Evolutionary conservation across 2,329 filamentous ascomycete species (phyloP).

Genomic region (Fusarium chuoi): DNA sequence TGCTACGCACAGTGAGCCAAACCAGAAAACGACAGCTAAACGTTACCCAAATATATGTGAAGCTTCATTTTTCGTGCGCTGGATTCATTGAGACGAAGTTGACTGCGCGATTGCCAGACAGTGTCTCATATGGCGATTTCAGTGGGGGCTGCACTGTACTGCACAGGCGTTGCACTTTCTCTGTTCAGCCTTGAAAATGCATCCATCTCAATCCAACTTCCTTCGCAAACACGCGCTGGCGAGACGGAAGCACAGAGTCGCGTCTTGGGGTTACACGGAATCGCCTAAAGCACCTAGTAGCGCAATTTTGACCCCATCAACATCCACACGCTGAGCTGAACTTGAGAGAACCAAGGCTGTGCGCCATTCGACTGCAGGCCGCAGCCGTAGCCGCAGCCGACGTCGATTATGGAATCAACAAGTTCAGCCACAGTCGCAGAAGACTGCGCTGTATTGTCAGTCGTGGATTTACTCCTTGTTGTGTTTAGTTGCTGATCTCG

Average conservation of each 20-base stretch:
- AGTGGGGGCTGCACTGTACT: not conserved
- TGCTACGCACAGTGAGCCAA: not conserved
- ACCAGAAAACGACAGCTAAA: rapidly evolving
- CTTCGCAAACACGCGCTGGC: not conserved
- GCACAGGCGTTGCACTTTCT: not conserved
- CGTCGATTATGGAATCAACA: not conserved
- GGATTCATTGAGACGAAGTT: not conserved
- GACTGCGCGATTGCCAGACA: no score
- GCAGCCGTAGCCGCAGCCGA: not conserved
- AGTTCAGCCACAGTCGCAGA: not conserved
- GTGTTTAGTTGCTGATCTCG: not conserved
- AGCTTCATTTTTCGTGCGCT: not conserved
- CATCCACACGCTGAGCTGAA: not conserved
- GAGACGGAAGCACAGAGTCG: not conserved
- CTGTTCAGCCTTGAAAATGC: not conserved
- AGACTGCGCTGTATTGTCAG: conserved; percentile 5
- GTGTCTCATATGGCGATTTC: not conserved
- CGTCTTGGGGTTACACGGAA: not conserved
- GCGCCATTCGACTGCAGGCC: not conserved
- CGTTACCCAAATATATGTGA: rapidly evolving
- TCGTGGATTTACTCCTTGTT: not conserved
- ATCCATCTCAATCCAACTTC: not conserved
- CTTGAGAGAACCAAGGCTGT: not conserved
- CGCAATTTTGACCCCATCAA: not conserved
- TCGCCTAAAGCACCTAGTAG: not conserved